phyloP scores from a whole-genome alignment of 1,284 basidiomycete species.

The Puccinia hordei region DNA sequence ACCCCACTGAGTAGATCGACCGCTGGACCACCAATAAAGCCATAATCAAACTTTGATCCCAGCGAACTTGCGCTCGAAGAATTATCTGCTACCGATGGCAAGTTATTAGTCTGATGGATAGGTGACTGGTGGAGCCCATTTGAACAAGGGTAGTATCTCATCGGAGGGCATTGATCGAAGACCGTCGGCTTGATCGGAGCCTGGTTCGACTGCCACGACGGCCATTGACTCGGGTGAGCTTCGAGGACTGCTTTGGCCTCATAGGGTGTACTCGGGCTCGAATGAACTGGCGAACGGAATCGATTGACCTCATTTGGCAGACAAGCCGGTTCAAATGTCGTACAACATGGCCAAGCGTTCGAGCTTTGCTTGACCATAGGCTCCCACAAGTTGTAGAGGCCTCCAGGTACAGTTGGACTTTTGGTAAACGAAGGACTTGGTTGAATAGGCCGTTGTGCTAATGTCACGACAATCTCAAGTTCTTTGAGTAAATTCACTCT shows the following conservation, averaged over 20 bases:
- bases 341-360: constrained; percentile 5
- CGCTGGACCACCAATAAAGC: constrained; percentile 39
- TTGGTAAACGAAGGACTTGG: background rate
- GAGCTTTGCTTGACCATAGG: background rate
- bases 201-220: constrained; percentile 10
- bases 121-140: background rate
- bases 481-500: constrained; percentile 30
- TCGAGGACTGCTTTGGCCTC: background rate
- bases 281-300: background rate
- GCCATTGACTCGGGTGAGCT: constrained; percentile 5
- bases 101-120: background rate
- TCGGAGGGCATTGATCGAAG: constrained; percentile 24
- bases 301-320: constrained; percentile 2
- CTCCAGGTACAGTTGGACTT: background rate
- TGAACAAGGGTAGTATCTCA: constrained; percentile 2
- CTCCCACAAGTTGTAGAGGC: constrained; percentile 11
- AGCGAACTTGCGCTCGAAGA: background rate
- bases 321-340: background rate
- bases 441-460: constrained; percentile 18
- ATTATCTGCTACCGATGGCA: background rate
- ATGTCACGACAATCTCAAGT: constrained; percentile 6
- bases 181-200: background rate
- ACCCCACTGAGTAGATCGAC: constrained; percentile 37
- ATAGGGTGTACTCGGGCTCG: background rate
- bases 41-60: constrained; percentile 21